Conservation (phyloP, 148 eudicot genomes). For the Chenopodium formosanum region DNA sequence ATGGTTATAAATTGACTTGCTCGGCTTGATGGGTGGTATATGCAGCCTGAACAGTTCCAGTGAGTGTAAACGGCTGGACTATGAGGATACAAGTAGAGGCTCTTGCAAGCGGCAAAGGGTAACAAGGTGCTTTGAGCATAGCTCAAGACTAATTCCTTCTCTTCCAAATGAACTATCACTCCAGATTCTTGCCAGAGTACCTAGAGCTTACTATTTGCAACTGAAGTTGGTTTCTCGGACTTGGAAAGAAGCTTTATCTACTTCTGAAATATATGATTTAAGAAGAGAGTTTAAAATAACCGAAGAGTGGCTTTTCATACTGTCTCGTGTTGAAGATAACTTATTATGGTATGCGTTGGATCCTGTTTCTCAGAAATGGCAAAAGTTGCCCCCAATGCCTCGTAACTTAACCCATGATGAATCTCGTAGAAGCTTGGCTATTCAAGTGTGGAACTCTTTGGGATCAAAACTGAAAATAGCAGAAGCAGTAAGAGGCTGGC, state of each 20-base stretch:
- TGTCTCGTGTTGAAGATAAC: constrained; percentile 58
- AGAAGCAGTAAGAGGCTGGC: constrained; percentile 71
- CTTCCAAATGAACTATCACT: constrained; percentile 96
- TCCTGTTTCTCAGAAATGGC: constrained; percentile 71
- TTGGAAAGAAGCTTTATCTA: constrained; percentile 71
- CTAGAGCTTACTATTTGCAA: constrained; percentile 55
- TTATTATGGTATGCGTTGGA: constrained; percentile 80
- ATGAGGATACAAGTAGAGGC: constrained; percentile 39
- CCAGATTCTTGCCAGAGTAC: constrained; percentile 85
- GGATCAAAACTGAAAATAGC: constrained; percentile 64
- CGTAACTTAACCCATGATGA: constrained; percentile 41
- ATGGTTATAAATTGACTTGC: constrained; percentile 30
- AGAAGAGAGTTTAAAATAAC: constrained; percentile 74
- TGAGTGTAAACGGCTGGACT: constrained; percentile 24
- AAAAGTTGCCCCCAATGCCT: constrained; percentile 79
- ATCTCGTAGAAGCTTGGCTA: constrained; percentile 42
- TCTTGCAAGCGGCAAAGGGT: constrained; percentile 67
- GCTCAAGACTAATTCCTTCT: constrained; percentile 66
- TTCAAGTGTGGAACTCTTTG: constrained; percentile 59
- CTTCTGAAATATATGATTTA: constrained; percentile 61
- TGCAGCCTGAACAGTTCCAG: constrained; percentile 47
- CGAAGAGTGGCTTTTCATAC: constrained; percentile 82
- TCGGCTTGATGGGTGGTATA: constrained; percentile 29
- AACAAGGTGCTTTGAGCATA: constrained; percentile 53
- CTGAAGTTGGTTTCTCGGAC: constrained; percentile 67